Base-by-base conservation (phyloP, 805 yeast species). In the Blastobotrys americana region DNA sequence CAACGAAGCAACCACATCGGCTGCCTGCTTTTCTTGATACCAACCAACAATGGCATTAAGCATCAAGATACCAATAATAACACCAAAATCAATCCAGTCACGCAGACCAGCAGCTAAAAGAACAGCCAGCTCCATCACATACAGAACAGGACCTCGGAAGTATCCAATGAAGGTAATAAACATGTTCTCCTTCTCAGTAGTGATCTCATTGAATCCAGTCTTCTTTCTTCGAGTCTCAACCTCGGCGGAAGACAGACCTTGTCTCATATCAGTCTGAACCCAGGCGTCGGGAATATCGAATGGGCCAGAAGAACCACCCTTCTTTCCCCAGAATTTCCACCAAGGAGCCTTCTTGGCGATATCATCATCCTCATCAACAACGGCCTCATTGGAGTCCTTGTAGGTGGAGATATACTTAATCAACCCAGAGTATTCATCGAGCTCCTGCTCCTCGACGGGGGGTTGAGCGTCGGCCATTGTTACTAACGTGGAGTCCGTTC, bases 11-110 rank as follows among this genome's bases (percentile, higher is more conserved):
- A 88, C 96, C 75, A 87, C 89, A 58, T 95, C 88, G 74, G 96
- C 96, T 58, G 96, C 96, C 76, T 88, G 95, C 82, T 75, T 86
- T 75, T 88, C 96, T 77, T 88, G 96, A 64, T 87, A 77, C 82
- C 88, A 88, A 82, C 96, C 96, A 68, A 88, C 96, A 65, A 74
- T 71, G 55, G 96, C 96, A 73, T 88, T 88, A 67, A 88, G 79
- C 72, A 82, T 59, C 64, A 88, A 74, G 62, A 88, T 74, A 74
- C 84, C 96, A 70, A 85, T 80, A 66, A 88, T 88, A 66, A 88
- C 96, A 83, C 96, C 96, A 76, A 87, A 87, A 79, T 87, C 96
- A 63, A 88, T 93, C 96, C 96, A 88, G 76, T 87, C 96, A 74
- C 87, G 87, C 60, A 86, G 75, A 84, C 95, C 96, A 55, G 95